Conservation (phyloP, 2,329 filamentous ascomycete genomes). For the Nigrograna mackinnonii region DNA sequence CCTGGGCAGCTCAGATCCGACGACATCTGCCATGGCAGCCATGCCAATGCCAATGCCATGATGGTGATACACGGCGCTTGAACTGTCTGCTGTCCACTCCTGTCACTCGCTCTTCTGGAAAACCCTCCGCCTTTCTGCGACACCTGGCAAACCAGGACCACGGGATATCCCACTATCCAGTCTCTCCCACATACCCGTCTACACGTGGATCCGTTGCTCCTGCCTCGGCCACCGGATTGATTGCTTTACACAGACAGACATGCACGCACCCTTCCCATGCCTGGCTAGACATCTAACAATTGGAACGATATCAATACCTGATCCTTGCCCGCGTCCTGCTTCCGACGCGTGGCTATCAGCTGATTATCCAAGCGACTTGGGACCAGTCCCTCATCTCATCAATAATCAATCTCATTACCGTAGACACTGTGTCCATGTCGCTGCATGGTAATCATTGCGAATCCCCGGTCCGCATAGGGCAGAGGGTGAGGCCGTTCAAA, state of each 20-base stretch:
- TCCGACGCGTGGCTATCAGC: conserved; percentile 7
- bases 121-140: neutral
- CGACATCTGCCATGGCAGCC: neutral
- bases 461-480: conserved; percentile 2
- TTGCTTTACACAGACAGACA: too few relatives aligned
- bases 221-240: too few relatives aligned
- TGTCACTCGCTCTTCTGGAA: neutral
- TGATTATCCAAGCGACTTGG: conserved; percentile 12
- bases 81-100: neutral
- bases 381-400: too few relatives aligned
- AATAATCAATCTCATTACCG: too few relatives aligned
- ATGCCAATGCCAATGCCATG: too few relatives aligned
- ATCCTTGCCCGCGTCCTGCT: neutral
- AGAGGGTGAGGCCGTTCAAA: too few relatives aligned
- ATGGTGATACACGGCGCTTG: conserved; percentile 5
- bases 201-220: conserved; percentile 1
- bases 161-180: conserved; percentile 10
- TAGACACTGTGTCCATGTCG: too few relatives aligned
- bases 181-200: too few relatives aligned
- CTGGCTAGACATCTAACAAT: too few relatives aligned
- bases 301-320: too few relatives aligned
- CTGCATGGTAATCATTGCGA: conserved; percentile 8
- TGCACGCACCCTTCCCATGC: too few relatives aligned
- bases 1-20: neutral
- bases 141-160: conserved; percentile 10